Conservation (phyloP, 371 early-diverging fungal species). For the Mucor piriformis region DNA sequence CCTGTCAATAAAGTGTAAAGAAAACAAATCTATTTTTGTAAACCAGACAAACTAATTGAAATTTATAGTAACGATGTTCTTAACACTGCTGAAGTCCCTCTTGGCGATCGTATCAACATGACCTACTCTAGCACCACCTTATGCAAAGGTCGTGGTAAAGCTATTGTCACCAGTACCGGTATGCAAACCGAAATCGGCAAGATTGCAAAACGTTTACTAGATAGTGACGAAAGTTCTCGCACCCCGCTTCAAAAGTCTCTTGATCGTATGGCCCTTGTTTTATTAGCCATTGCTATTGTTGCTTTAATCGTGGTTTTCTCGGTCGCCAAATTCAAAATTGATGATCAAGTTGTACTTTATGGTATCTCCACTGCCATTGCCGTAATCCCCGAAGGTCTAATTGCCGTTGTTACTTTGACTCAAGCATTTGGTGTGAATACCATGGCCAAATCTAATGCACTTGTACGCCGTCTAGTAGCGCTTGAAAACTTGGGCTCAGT, state of each 20-base stretch:
- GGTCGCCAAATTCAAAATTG: conserved; percentile 60
- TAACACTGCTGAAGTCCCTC: conserved; percentile 30
- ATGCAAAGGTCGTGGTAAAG: conserved; percentile 44
- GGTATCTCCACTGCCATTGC: conserved; percentile 71
- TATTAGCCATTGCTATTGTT: conserved; percentile 66
- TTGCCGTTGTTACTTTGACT: conserved; percentile 85
- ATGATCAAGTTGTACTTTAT: conserved; percentile 61
- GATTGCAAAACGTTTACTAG: conserved; percentile 59
- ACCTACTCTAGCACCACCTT: conserved; percentile 61
- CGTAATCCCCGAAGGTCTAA: conserved; percentile 92
- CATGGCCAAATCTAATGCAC: conserved; percentile 81
- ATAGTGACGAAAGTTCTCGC: conserved; percentile 29
- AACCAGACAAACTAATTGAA: neutral
- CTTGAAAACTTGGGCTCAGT: conserved; percentile 91
- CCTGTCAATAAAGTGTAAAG: conserved; percentile 39
- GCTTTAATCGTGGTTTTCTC: conserved; percentile 71
- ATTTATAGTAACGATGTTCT: conserved; percentile 14
- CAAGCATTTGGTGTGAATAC: conserved; percentile 87
- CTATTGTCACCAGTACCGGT: conserved; percentile 74
- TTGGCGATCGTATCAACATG: conserved; percentile 67
- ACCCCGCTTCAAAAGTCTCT: conserved; percentile 78
- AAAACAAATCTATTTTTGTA: no score
- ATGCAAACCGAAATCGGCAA: conserved; percentile 85
- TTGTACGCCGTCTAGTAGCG: conserved; percentile 83
- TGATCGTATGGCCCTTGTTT: conserved; percentile 67